Evolutionary conservation across 1,284 basidiomycete species (phyloP), one percentile per base, ranked within the genome.

Genomic region (Coniferiporia weirii): DNA sequence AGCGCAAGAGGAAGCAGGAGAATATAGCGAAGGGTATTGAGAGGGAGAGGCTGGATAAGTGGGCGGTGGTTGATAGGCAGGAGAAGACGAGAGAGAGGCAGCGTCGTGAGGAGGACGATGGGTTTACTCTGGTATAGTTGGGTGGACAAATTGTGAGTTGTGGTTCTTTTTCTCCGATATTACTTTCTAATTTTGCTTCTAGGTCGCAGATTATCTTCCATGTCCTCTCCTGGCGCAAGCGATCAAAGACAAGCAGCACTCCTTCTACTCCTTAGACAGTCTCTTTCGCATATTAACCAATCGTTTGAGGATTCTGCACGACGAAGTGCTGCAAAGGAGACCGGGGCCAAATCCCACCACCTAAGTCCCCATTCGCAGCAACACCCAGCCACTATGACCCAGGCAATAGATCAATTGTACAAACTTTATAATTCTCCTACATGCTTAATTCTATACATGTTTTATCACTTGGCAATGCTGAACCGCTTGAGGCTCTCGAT

Each of bases 401-500:
- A 2, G 3, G 27, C 2, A 27, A 27, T 27, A 27, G 27, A 27
- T 5, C 27, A 27, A 27, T 27, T 27, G 27, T 27, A 27, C 27
- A 27, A 27, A 27, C 27, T 27, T 27, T 40, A 40, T 40, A 40
- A 12, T 40, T 3, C 15, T 40, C 15, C 38, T 40, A 12, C 38
- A 27, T 27, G 27, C 38, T 40, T 40, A 40, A 40, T 40, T 40
- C 38, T 27, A 27, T 27, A 15, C 15, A 40, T 40, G 38, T 40
- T 15, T 40, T 40, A n/a, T 32, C 27, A 53, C 38, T 55, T 17
- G 8, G 22, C 13, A 15, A 52, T 19, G 15, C 48, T 36, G 34
- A 85, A 77, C 65, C 75, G 75, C 68, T 78, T 76, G 60, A 90
- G 74, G 55, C 75, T 76, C 61, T 79, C 76, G 57, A 91, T 88